Percentiles rank a stretch among this genome's conserved stretches.
phyloP scores from a whole-genome alignment of 2,329 filamentous ascomycete genomes.

The Trichoderma pleuroti region DNA sequence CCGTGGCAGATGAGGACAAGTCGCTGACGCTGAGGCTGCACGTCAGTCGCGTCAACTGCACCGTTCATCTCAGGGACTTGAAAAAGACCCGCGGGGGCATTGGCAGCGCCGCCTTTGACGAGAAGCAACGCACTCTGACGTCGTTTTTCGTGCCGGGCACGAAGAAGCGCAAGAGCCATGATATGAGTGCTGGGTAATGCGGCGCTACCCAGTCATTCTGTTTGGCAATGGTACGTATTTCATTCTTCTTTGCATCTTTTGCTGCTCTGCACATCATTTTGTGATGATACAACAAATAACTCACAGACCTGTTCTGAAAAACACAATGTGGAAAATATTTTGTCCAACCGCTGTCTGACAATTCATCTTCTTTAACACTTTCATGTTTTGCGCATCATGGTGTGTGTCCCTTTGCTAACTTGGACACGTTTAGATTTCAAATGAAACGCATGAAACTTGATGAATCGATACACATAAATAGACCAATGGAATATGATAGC shows the following conservation, averaged over 20 bases:
- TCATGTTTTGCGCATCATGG: neutral
- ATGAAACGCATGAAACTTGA: neutral
- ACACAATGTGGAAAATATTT: constrained; percentile 61
- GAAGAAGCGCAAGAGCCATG: constrained; percentile 6
- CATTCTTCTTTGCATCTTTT: constrained; percentile 7
- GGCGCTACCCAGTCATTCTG: neutral
- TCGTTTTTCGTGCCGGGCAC: constrained; percentile 59
- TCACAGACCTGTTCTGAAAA: constrained; percentile 85
- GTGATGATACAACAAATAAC: constrained; percentile 66
- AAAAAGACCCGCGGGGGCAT: constrained; percentile 81
- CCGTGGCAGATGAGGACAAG: constrained; percentile 5
- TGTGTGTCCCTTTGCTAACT: constrained; percentile 8
- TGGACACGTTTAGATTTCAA: neutral
- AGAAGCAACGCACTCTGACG: constrained; percentile 70
- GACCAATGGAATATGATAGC: constrained; percentile 4
- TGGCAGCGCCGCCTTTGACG: constrained; percentile 72
- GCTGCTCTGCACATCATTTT: constrained; percentile 24
- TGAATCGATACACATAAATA: neutral
- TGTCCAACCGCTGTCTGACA: constrained; percentile 82
- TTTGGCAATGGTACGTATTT: constrained; percentile 38
- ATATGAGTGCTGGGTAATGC: neutral
- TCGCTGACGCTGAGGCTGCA: constrained; percentile 38
- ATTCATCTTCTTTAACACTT: neutral
- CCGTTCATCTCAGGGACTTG: constrained; percentile 67
- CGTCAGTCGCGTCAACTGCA: constrained; percentile 63